These are phyloP conservation scores for Fraxinus latifolia DNA, from an alignment of 305 asterid genomes.

Conservation along the genomic window DNA sequence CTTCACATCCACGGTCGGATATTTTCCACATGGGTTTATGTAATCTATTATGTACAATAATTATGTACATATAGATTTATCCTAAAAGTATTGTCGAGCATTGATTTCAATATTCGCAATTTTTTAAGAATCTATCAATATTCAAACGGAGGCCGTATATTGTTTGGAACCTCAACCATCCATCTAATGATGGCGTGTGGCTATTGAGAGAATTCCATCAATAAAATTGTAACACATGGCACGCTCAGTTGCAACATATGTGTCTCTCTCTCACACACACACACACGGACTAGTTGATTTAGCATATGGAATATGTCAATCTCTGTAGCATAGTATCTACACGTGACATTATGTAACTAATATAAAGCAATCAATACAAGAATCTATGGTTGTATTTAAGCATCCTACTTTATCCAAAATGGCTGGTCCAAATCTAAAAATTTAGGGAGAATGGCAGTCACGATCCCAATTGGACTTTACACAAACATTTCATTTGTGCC, in stretches of 20 bases:
- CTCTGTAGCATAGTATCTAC: neutral
- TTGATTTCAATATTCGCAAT: too few species aligned
- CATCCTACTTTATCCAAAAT: neutral
- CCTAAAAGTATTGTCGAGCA: too few species aligned
- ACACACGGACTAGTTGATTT: neutral
- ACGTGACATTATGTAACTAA: neutral
- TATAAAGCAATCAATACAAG: neutral
- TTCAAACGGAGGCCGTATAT: neutral
- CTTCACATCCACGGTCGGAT: too few species aligned
- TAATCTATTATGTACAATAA: too few species aligned
- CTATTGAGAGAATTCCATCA: neutral
- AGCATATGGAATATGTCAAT: neutral
- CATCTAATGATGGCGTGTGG: neutral
- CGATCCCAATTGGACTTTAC: too few species aligned
- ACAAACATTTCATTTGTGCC: neutral
- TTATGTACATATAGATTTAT: too few species aligned
- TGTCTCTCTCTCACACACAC: neutral
- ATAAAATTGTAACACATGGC: neutral
- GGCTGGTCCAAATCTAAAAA: too few species aligned
- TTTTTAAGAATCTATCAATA: neutral
- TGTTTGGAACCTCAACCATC: neutral
- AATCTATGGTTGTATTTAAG: neutral
- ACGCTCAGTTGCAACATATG: neutral
- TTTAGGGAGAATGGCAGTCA: too few species aligned
- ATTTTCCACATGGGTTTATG: too few species aligned